Percentiles rank a stretch among this genome's conserved stretches.
Evolutionary conservation across 352 stramenopile species (phyloP).

Genomic region (Pythium graminicola): DNA sequence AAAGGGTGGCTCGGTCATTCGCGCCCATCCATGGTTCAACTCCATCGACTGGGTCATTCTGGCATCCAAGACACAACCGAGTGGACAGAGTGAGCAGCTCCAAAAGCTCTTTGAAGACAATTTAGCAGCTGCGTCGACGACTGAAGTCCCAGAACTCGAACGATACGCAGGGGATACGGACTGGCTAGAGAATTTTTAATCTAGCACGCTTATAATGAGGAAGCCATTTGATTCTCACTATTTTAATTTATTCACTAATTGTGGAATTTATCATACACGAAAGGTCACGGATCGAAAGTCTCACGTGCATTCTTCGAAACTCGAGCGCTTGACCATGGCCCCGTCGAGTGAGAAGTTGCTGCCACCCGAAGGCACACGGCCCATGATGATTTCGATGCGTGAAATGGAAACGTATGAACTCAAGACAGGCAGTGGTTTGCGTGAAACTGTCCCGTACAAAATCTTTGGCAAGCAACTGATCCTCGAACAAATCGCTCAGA

Average conservation of each 20-base stretch:
- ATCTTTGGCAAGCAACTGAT: conserved; percentile 62
- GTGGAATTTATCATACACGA: conserved; percentile 9
- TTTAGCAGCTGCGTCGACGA: conserved; percentile 18
- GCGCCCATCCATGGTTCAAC: conserved; percentile 75
- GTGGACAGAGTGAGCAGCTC: conserved; percentile 43
- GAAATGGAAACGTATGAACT: conserved; percentile 78
- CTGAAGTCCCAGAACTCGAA: conserved; percentile 60
- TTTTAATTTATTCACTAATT: no score
- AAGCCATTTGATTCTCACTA: no score
- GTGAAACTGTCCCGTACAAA: conserved; percentile 68
- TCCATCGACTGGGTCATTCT: conserved; percentile 70
- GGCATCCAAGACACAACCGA: conserved; percentile 55
- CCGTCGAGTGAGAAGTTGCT: conserved; percentile 27
- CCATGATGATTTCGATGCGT: conserved; percentile 83
- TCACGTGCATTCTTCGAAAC: neutral
- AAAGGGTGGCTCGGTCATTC: conserved; percentile 73
- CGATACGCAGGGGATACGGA: conserved; percentile 50
- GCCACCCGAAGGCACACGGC: conserved; percentile 55
- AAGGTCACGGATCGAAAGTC: conserved; percentile 9
- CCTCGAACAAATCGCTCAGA: conserved; percentile 64
- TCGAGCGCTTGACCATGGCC: neutral
- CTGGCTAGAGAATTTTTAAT: conserved; percentile 73
- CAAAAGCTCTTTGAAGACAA: conserved; percentile 58
- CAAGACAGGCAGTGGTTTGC: conserved; percentile 71
- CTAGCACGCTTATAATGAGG: no score